A percentile compares a stretch with the other conserved stretches of the same genome.
phyloP scores from a whole-genome alignment of 495 filamentous ascomycete genomes.

The Geoglossum glabrum region DNA sequence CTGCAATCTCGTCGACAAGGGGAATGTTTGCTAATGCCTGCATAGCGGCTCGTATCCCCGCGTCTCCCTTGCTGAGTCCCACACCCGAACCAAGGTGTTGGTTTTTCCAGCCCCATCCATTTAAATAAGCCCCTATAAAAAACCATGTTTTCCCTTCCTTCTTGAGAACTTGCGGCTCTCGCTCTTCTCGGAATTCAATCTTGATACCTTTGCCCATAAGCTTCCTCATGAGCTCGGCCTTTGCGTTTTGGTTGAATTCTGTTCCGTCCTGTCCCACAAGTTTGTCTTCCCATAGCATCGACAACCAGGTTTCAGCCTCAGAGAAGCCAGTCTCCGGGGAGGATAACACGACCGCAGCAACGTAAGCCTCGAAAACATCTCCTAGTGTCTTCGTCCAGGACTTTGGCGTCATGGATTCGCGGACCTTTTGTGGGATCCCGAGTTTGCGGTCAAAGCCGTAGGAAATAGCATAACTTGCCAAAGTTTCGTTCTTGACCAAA shows the following conservation, averaged over 20 bases:
- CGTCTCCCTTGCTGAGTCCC: slow-evolving; percentile 50
- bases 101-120: slow-evolving; percentile 50
- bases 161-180: slow-evolving; percentile 27
- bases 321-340: slow-evolving; percentile 36
- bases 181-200: slow-evolving; percentile 43
- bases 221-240: slow-evolving; percentile 32
- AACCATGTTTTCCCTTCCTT: slow-evolving; percentile 36
- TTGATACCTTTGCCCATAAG: slow-evolving; percentile 39
- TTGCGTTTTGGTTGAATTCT: slow-evolving; percentile 17
- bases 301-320: slow-evolving; percentile 45
- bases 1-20: slow-evolving; percentile 32
- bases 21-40: slow-evolving; percentile 40
- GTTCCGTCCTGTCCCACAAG: slow-evolving; percentile 21
- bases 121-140: slow-evolving; percentile 51
- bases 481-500: slow-evolving; percentile 58
- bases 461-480: slow-evolving; percentile 37
- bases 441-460: slow-evolving; percentile 49
- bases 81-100: slow-evolving; percentile 44
- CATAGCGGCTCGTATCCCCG: slow-evolving; percentile 48
- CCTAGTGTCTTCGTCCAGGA: slow-evolving; percentile 49
- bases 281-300: slow-evolving; percentile 40
- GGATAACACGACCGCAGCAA: slow-evolving; percentile 53
- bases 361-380: slow-evolving; percentile 78
- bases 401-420: slow-evolving; percentile 15
- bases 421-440: slow-evolving; percentile 27